Base-by-base conservation (phyloP, 2,329 filamentous ascomycete species). In the Xylariaceae sp. region DNA sequence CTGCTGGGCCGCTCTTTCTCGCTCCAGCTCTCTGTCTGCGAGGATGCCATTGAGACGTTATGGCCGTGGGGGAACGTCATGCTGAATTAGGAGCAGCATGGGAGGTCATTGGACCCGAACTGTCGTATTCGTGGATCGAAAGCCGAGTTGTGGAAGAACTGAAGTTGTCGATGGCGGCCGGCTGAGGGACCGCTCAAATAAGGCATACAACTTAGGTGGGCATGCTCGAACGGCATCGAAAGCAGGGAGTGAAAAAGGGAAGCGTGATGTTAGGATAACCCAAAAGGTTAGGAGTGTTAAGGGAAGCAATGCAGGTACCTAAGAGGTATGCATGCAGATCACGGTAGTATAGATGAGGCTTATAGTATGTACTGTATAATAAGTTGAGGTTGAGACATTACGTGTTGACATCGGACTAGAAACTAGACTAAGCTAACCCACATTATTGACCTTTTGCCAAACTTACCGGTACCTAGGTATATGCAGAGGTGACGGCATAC, bases 11-110 rank as follows among this genome's bases (percentile, higher is more conserved):
- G 53, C 55, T 73, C 73, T 53, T 73, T 75, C 50, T 71, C 71
- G 44, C 72, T 71, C 19, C 74, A 71, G 8, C 68, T 62, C 19
- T 72, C 70, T 23, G 71, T 67, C 28, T 69, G 73, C n/a, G 74
- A 67, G 7, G 75, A 75, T 41, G 71, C 73, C 33, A 68, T 67
- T 24, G 71, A 71, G n/a, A 50, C 37, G 24, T 49, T 58, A 31
- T 60, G 62, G 47, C 43, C 57, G 49, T 53, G 61, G 31, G 65
- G 44, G 48, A 61, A 63, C 54, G 63, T 58, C 69, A 72, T 71
- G 19, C 29, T 60, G 53, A 48, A 31, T 31, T n/a, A 17, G 5
- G 34, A 40, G 33, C 29, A 39, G 55, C 54, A 51, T 61, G 24
- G 29, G 36, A 51, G 26, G n/a, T 49, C 34, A 41, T 54, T 50